Percentiles rank a stretch among this genome's conserved stretches.
Conservation (phyloP, 345 rosid species). For the Eucalyptus microcorys region DNA sequence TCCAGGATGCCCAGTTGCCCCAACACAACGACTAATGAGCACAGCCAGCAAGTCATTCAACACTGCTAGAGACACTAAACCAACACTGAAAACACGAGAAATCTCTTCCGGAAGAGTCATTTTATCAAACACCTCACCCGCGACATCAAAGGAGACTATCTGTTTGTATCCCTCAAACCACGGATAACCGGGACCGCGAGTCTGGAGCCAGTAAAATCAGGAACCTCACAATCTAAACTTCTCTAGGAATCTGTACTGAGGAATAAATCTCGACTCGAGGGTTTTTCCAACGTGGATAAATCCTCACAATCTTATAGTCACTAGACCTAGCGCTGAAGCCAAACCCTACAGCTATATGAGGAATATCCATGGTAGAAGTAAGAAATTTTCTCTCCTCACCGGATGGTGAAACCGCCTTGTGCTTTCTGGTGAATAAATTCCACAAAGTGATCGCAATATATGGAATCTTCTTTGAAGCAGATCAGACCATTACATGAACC, state of each 20-base stretch:
- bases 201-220: accelerated
- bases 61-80: too few species aligned
- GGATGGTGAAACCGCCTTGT: neutral
- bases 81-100: too few species aligned
- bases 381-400: neutral
- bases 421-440: neutral
- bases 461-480: neutral
- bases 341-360: neutral
- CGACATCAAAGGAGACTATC: neutral
- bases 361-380: accelerated
- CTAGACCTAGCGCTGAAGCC: neutral
- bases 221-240: neutral
- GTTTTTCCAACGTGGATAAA: neutral
- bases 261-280: neutral
- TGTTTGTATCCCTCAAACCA: neutral
- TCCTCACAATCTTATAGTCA: neutral
- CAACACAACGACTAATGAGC: too few species aligned
- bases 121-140: neutral
- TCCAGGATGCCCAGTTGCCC: too few species aligned
- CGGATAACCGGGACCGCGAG: neutral
- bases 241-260: neutral
- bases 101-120: neutral
- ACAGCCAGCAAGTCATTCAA: too few species aligned
- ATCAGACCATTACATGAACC: neutral
- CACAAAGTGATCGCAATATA: neutral